These are phyloP conservation scores for Backusella mclennaniae DNA, from an alignment of 192 early-diverging fungal species.

Conservation along the genomic window DNA sequence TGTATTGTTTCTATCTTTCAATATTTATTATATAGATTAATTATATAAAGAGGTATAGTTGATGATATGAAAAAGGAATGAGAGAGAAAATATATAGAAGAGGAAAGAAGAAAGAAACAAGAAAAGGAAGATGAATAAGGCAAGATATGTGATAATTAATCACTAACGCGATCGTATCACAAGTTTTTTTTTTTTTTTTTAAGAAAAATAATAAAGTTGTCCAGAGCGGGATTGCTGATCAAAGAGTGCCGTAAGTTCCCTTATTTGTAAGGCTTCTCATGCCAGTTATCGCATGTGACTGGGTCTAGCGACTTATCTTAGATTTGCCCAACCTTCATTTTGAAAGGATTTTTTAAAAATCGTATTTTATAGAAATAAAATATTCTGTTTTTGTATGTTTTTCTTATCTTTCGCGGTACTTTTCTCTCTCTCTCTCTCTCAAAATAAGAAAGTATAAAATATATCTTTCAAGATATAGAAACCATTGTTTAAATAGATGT, in stretches of 20 bases:
- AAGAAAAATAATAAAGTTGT: neutral
- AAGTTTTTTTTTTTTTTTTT: neutral
- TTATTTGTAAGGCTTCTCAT: constrained; percentile 7
- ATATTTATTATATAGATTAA: neutral
- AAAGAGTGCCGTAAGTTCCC: neutral
- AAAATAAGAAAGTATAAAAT: neutral
- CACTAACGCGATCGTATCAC: constrained; percentile 14
- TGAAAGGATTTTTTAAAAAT: neutral
- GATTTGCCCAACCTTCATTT: neutral
- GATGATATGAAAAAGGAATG: neutral
- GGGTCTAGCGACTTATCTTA: neutral
- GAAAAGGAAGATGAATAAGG: neutral
- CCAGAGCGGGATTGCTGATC: constrained; percentile 3
- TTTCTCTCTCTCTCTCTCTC: neutral
- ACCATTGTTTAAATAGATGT: neutral
- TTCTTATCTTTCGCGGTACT: neutral
- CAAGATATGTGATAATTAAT: constrained; percentile 4
- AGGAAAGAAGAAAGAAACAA: neutral
- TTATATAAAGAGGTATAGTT: neutral
- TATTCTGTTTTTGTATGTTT: neutral
- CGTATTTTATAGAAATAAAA: neutral
- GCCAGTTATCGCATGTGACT: constrained; percentile 16
- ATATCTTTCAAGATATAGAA: neutral
- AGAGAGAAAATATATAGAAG: neutral
- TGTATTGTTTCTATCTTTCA: neutral